Evolutionary conservation across 1,139 yeast species (phyloP).

Genomic region (Starmera stellimalicola): DNA sequence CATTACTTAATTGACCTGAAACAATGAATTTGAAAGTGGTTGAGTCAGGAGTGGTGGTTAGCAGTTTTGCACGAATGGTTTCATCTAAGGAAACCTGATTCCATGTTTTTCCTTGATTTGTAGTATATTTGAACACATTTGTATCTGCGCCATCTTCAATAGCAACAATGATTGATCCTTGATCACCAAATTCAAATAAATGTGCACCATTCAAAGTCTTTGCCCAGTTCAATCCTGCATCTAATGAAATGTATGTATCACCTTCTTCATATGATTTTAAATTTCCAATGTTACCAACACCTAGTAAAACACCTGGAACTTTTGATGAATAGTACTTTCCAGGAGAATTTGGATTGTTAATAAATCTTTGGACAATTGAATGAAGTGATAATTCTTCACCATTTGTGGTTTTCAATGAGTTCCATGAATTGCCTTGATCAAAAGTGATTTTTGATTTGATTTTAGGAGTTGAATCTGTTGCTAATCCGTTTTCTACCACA

Average conservation of each 20-base stretch:
- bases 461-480: slow-evolving; percentile 24
- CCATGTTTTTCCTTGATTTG: slow-evolving; percentile 75
- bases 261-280: slow-evolving; percentile 20
- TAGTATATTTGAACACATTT: slow-evolving; percentile 40
- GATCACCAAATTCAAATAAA: slow-evolving; percentile 63
- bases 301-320: slow-evolving; percentile 65
- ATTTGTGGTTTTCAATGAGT: slow-evolving; percentile 34
- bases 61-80: slow-evolving; percentile 36
- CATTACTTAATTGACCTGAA: slow-evolving; percentile 32
- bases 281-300: slow-evolving; percentile 44
- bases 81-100: slow-evolving; percentile 35
- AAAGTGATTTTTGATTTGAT: slow-evolving; percentile 38
- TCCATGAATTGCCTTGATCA: slow-evolving; percentile 65
- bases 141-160: slow-evolving; percentile 27
- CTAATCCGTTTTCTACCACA: slow-evolving; percentile 19
- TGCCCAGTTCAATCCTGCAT: slow-evolving; percentile 72
- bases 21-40: slow-evolving; percentile 53
- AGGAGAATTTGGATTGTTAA: slow-evolving; percentile 9
- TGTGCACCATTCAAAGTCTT: slow-evolving; percentile 47
- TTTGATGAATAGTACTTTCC: slow-evolving; percentile 37
- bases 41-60: slow-evolving; percentile 59
- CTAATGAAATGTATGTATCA: slow-evolving; percentile 59
- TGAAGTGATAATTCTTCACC: slow-evolving; percentile 21
- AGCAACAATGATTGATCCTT: slow-evolving; percentile 67
- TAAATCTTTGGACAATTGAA: slow-evolving; percentile 14